phyloP scores from a whole-genome alignment of 768 basidiomycete genomes.

The Boletus pseudopeckii region DNA sequence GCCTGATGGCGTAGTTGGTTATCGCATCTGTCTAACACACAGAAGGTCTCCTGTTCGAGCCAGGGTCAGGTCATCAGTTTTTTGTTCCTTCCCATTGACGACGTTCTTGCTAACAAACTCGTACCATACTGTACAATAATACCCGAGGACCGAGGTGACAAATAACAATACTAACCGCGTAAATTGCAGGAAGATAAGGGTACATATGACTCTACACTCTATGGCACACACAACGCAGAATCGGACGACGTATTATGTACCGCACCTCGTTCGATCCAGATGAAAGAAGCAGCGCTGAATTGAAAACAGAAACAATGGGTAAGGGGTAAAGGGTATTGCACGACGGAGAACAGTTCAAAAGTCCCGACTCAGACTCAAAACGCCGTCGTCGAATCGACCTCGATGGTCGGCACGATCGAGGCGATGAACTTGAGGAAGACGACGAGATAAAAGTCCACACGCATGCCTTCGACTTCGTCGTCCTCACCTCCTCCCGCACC shows the following conservation, averaged over 20 bases:
- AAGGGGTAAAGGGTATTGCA: slow-evolving; percentile 11
- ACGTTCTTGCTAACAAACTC: background rate
- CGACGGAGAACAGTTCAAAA: background rate
- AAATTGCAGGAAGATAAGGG: slow-evolving; percentile 16
- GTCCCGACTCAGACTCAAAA: slow-evolving; percentile 43
- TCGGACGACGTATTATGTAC: background rate
- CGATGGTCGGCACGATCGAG: slow-evolving; percentile 97
- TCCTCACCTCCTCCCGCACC: slow-evolving; percentile 23
- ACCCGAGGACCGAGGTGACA: background rate
- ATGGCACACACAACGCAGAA: slow-evolving; percentile 13
- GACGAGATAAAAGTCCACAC: slow-evolving; percentile 97
- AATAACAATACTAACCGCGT: background rate
- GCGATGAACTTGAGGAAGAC: slow-evolving; percentile 99
- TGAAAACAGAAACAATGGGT: background rate
- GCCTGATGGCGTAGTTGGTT: slow-evolving; percentile 51
- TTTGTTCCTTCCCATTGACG: background rate
- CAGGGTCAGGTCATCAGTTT: slow-evolving; percentile 42
- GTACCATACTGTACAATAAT: too few species aligned
- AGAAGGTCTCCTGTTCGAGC: slow-evolving; percentile 70
- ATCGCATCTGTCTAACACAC: slow-evolving; percentile 82
- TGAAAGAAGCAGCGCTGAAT: background rate
- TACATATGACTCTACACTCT: slow-evolving; percentile 27
- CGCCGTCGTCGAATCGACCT: slow-evolving; percentile 89
- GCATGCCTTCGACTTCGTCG: slow-evolving; percentile 83
- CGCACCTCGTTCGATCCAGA: slow-evolving; percentile 3